These are phyloP conservation scores for Plasmodium relictum DNA, from an alignment of 169 alveolate species.

Conservation along the genomic window DNA sequence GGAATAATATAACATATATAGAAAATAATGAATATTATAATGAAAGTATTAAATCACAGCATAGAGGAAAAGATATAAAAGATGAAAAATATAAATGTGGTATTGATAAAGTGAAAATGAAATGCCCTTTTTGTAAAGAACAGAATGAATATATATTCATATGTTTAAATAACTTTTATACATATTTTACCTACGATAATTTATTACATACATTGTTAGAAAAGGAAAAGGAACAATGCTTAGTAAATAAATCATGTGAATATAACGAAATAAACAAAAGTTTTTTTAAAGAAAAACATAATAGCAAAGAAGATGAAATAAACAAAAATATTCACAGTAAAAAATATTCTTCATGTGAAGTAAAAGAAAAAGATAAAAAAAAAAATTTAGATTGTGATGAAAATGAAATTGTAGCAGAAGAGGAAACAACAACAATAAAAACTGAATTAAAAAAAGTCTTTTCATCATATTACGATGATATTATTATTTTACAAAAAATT, in stretches of 20 bases:
- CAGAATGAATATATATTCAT: conserved; percentile 70
- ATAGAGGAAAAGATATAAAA: conserved; percentile 20
- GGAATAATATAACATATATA: background rate
- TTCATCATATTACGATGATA: conserved; percentile 52
- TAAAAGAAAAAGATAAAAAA: background rate
- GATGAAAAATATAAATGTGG: conserved; percentile 57
- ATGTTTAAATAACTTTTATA: conserved; percentile 75
- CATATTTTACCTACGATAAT: conserved; percentile 73
- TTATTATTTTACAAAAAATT: conserved; percentile 47
- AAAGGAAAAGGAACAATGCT: background rate
- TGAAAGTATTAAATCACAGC: conserved; percentile 8
- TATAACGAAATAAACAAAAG: background rate
- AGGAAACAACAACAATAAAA: background rate
- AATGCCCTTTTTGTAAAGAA: conserved; percentile 78
- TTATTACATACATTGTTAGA: conserved; percentile 46
- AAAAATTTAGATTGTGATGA: background rate
- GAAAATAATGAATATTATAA: background rate
- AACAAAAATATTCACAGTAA: background rate
- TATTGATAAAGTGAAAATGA: conserved; percentile 49
- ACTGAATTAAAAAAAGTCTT: conserved; percentile 37
- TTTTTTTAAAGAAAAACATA: background rate
- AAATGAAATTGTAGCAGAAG: background rate
- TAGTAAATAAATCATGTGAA: background rate
- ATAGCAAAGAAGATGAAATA: background rate
- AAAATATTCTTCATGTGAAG: too few species aligned